These are phyloP conservation scores for Zygoascus sp. DNA, from an alignment of 1,139 yeast species.

Conservation along the genomic window DNA sequence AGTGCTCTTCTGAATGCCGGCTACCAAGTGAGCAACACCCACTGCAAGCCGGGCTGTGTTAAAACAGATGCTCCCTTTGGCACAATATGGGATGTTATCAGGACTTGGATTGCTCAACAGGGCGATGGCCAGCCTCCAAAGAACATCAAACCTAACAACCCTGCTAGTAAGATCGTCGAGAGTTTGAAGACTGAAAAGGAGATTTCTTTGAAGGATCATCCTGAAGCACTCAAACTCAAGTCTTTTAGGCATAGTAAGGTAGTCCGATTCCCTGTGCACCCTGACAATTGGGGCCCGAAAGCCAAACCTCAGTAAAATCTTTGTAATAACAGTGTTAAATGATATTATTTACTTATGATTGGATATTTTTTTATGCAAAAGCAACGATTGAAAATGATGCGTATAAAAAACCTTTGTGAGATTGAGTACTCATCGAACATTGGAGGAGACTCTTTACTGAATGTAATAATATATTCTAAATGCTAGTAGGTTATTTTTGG, in stretches of 20 bases:
- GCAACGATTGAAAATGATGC: neutral
- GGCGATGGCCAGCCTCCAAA: constrained; percentile 36
- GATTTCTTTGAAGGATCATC: constrained; percentile 47
- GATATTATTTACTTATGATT: neutral
- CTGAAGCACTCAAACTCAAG: constrained; percentile 52
- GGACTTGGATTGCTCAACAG: constrained; percentile 55
- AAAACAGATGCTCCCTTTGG: constrained; percentile 90
- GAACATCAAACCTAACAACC: constrained; percentile 46
- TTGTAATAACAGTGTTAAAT: neutral
- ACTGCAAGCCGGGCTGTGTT: constrained; percentile 78
- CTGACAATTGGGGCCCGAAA: constrained; percentile 97
- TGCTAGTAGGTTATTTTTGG: too few species aligned
- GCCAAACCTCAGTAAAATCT: constrained; percentile 38
- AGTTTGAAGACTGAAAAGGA: constrained; percentile 27
- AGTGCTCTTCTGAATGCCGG: constrained; percentile 82
- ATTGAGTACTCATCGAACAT: too few species aligned
- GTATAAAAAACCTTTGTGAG: too few species aligned
- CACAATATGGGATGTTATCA: constrained; percentile 65
- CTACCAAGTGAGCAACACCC: constrained; percentile 76
- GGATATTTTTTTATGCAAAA: neutral
- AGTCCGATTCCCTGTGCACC: constrained; percentile 86
- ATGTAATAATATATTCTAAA: too few species aligned
- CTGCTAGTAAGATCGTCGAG: constrained; percentile 62
- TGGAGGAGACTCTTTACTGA: too few species aligned
- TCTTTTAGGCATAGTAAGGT: constrained; percentile 68